phyloP scores from a whole-genome alignment of 345 rosid genomes.

The Luvunga scandens region DNA sequence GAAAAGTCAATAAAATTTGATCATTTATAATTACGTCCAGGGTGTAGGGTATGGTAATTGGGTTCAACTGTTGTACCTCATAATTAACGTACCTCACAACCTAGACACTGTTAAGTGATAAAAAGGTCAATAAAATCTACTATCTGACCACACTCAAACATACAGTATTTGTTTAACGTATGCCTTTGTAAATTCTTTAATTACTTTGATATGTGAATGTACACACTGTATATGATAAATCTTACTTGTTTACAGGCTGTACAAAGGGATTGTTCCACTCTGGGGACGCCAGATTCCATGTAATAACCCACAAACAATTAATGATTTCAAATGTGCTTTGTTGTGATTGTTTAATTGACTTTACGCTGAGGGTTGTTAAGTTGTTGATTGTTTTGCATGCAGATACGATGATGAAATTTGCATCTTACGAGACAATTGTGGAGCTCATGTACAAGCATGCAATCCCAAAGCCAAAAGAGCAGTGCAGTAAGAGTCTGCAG shows the following conservation, averaged over 20 bases:
- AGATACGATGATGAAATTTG: conserved; percentile 99
- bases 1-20: no score
- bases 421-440: conserved; percentile 81
- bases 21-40: no score
- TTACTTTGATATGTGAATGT: no score
- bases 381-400: conserved; percentile 24
- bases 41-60: no score
- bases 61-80: no score
- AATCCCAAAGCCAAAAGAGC: conserved; percentile 78
- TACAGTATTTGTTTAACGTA: no score
- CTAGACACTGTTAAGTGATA: no score
- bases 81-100: no score
- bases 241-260: conserved; percentile 47
- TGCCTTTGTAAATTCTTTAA: no score
- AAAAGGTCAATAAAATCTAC: no score
- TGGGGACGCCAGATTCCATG: conserved; percentile 99
- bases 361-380: not conserved
- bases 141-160: no score
- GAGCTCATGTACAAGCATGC: conserved; percentile 76
- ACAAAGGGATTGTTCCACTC: conserved; percentile 83
- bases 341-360: not conserved
- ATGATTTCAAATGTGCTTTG: not conserved
- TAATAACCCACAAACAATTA: conserved; percentile 10
- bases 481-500: conserved; percentile 73
- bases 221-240: not conserved